Percentiles rank a stretch among this genome's conserved stretches.
Conservation (phyloP, 1,139 yeast species). For the Suhomyces guaymorum region DNA sequence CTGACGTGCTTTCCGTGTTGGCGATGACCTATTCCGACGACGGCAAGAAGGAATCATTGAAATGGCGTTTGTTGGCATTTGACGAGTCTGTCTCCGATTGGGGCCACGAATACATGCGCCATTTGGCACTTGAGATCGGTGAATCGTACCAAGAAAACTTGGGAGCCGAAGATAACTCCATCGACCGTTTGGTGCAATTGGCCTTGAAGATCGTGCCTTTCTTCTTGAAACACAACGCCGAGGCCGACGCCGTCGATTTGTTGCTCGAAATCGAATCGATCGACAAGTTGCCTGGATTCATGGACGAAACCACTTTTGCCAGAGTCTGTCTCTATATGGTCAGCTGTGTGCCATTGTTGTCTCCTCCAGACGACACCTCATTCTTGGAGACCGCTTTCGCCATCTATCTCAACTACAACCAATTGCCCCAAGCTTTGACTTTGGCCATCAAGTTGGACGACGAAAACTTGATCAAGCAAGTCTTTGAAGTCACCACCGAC, state of each 20-base stretch:
- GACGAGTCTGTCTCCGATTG: slow-evolving; percentile 74
- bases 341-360: slow-evolving; percentile 90
- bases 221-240: slow-evolving; percentile 93
- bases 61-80: slow-evolving; percentile 70
- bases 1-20: slow-evolving; percentile 88
- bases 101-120: slow-evolving; percentile 99
- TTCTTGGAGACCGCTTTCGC: slow-evolving; percentile 90
- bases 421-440: slow-evolving; percentile 85
- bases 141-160: slow-evolving; percentile 72
- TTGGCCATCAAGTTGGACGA: slow-evolving; percentile 89
- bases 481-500: slow-evolving; percentile 75
- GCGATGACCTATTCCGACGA: slow-evolving; percentile 95
- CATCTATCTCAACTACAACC: slow-evolving; percentile 76
- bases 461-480: slow-evolving; percentile 72
- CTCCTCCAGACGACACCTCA: slow-evolving; percentile 90
- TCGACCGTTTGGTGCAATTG: slow-evolving; percentile 56
- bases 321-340: slow-evolving; percentile 94
- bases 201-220: slow-evolving; percentile 83
- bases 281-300: slow-evolving; percentile 77
- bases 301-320: slow-evolving; percentile 79
- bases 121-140: slow-evolving; percentile 91
- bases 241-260: slow-evolving; percentile 96
- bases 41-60: slow-evolving; percentile 77
- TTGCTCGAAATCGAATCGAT: slow-evolving; percentile 85
- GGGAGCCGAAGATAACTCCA: slow-evolving; percentile 52